Evolutionary conservation across 2,329 filamentous ascomycete genomes (phyloP).

Genomic region (Thelonectria rubi): DNA sequence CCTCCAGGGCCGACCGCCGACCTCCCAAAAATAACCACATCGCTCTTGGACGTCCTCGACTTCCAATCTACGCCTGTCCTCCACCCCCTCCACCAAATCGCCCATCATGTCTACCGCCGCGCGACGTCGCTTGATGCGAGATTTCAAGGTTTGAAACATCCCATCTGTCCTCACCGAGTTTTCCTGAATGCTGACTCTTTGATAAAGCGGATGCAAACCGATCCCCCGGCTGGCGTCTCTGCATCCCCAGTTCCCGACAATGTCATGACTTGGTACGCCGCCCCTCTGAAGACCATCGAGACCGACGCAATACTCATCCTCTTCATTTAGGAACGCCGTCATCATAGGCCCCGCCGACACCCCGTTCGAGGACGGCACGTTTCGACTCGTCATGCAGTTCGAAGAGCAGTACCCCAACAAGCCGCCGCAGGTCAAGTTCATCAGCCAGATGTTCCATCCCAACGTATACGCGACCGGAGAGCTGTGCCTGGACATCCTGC

Average conservation of each 20-base stretch:
- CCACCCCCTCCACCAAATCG: slow-evolving; percentile 19
- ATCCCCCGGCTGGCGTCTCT: slow-evolving; percentile 95
- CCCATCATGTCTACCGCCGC: slow-evolving; percentile 83
- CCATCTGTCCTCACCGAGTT: background rate
- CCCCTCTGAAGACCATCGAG: slow-evolving; percentile 12
- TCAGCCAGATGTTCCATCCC: slow-evolving; percentile 98
- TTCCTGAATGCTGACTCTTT: slow-evolving; percentile 22
- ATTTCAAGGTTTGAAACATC: slow-evolving; percentile 85
- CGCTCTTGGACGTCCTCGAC: slow-evolving; percentile 10
- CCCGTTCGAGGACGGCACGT: slow-evolving; percentile 97
- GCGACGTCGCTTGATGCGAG: slow-evolving; percentile 95
- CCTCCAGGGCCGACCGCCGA: background rate
- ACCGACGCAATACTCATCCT: slow-evolving; percentile 30
- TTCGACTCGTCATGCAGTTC: slow-evolving; percentile 98
- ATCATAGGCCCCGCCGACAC: slow-evolving; percentile 98
- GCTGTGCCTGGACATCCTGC: slow-evolving; percentile 93
- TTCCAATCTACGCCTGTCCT: slow-evolving; percentile 5
- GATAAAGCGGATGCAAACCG: slow-evolving; percentile 94
- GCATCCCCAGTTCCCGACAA: slow-evolving; percentile 96
- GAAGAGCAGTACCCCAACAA: slow-evolving; percentile 99
- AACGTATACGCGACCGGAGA: slow-evolving; percentile 98
- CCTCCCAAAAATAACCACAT: slow-evolving; percentile 6
- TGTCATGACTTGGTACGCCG: slow-evolving; percentile 89
- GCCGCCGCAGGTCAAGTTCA: slow-evolving; percentile 96
- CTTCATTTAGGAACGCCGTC: slow-evolving; percentile 83